Conservation (phyloP, 768 basidiomycete genomes). For the Gelatoporia subvermispora region DNA sequence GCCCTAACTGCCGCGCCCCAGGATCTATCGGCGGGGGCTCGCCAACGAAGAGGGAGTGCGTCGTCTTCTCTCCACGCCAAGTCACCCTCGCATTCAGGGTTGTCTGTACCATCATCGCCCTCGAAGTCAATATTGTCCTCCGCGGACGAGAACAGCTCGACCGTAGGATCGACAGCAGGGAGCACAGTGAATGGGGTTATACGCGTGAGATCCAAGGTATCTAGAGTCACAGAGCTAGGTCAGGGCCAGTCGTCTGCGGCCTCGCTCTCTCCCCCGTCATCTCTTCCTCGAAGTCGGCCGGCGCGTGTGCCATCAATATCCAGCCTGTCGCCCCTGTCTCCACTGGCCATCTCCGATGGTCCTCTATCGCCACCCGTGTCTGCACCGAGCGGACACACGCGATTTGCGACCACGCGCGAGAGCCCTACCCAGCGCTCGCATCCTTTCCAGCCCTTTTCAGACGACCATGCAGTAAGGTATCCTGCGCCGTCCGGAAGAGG, state of each 20-base stretch:
- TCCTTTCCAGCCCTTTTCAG: slow-evolving; percentile 14
- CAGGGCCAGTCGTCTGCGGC: slow-evolving; percentile 19
- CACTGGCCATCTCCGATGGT: slow-evolving; percentile 17
- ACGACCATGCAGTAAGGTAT: slow-evolving; percentile 23
- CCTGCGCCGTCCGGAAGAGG: slow-evolving; percentile 31
- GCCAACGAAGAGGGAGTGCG: slow-evolving; percentile 19
- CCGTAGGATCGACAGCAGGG: slow-evolving; percentile 7
- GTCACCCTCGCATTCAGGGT: slow-evolving; percentile 8
- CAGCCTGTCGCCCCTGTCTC: slow-evolving; percentile 21
- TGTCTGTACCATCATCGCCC: slow-evolving; percentile 12
- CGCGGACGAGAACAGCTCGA: slow-evolving; percentile 13
- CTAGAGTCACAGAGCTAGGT: slow-evolving; percentile 38
- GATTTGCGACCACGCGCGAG: slow-evolving; percentile 19
- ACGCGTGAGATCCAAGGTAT: slow-evolving; percentile 60
- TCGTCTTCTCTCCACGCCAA: slow-evolving; percentile 16
- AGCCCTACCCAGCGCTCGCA: slow-evolving; percentile 12
- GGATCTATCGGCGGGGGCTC: slow-evolving; percentile 9
- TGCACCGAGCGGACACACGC: slow-evolving; percentile 16
- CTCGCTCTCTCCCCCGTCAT: slow-evolving; percentile 13
- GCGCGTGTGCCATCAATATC: slow-evolving; percentile 28
- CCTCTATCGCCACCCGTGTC: slow-evolving; percentile 9
- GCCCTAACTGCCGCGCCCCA: slow-evolving; percentile 22
- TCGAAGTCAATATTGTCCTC: slow-evolving; percentile 12
- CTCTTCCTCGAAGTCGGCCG: slow-evolving; percentile 22
- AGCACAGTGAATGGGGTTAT: slow-evolving; percentile 10